A percentile compares a stretch with the other conserved stretches of the same genome.
phyloP scores from a whole-genome alignment of 2,329 filamentous ascomycete species.

The Verticillium zaregamsianum region DNA sequence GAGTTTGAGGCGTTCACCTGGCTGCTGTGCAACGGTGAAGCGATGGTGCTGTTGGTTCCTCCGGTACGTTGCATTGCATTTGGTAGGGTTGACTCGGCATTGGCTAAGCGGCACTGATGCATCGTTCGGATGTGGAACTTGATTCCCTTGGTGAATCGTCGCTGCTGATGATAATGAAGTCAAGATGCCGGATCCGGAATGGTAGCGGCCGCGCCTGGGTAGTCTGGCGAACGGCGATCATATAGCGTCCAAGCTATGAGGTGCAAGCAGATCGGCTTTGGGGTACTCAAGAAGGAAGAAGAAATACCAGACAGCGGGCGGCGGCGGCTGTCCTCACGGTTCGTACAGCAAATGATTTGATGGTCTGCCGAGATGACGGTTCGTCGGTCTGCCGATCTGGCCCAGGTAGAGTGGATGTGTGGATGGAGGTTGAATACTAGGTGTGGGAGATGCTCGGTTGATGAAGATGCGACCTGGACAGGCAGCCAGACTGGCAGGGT shows the following conservation, averaged over 20 bases:
- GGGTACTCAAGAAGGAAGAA: not conserved
- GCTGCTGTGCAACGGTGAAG: too few relatives aligned
- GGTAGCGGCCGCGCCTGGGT: not conserved
- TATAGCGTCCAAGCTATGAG: not conserved
- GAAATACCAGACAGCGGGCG: not conserved
- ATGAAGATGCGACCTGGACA: not conserved
- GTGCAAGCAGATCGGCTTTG: not conserved
- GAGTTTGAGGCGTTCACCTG: too few relatives aligned
- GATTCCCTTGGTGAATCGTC: too few relatives aligned
- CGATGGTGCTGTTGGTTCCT: too few relatives aligned
- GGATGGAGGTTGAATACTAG: not conserved
- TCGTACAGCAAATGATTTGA: not conserved
- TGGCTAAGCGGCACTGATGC: too few relatives aligned
- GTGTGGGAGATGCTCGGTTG: not conserved
- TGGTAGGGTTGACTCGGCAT: too few relatives aligned
- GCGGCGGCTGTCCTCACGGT: not conserved
- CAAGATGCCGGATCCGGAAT: not conserved
- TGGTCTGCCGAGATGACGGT: not conserved
- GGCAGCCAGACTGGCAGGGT: not conserved
- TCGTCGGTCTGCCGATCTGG: not conserved
- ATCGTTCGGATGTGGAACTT: too few relatives aligned
- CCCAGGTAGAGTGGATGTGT: not conserved
- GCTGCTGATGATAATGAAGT: not conserved
- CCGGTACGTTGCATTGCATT: too few relatives aligned
- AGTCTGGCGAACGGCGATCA: not conserved